phyloP scores from a whole-genome alignment of 148 eudicot species.

The Persicaria maculosa region DNA sequence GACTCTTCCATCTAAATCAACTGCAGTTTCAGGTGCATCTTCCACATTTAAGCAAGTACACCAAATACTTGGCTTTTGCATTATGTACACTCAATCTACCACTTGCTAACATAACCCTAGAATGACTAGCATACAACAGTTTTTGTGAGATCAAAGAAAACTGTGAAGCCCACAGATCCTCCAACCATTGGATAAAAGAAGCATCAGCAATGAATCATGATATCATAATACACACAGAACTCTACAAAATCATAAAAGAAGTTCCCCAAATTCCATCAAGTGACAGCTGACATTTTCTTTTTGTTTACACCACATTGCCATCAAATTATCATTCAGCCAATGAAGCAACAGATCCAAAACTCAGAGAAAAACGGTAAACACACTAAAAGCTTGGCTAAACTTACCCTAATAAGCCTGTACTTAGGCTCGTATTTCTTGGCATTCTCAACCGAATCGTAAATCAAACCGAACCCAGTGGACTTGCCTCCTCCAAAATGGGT shows the following conservation, averaged over 20 bases:
- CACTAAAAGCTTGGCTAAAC: neutral
- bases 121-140: no score
- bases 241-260: no score
- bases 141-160: no score
- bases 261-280: no score
- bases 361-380: neutral
- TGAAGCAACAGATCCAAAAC: neutral
- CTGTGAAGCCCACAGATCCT: no score
- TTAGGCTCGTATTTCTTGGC: conserved; percentile 87
- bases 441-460: conserved; percentile 69
- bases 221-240: no score
- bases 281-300: no score
- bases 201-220: no score
- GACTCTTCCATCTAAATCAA: neutral
- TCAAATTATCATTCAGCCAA: no score
- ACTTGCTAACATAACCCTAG: neutral
- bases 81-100: neutral
- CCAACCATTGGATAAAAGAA: no score
- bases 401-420: conserved; percentile 89
- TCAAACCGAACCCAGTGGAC: conserved; percentile 83
- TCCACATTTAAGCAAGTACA: no score
- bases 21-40: neutral
- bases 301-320: no score
- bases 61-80: neutral
- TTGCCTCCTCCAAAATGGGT: conserved; percentile 93